Base-by-base conservation (phyloP, 2,329 filamentous ascomycete genomes). In the Microcyclospora pomicola region DNA sequence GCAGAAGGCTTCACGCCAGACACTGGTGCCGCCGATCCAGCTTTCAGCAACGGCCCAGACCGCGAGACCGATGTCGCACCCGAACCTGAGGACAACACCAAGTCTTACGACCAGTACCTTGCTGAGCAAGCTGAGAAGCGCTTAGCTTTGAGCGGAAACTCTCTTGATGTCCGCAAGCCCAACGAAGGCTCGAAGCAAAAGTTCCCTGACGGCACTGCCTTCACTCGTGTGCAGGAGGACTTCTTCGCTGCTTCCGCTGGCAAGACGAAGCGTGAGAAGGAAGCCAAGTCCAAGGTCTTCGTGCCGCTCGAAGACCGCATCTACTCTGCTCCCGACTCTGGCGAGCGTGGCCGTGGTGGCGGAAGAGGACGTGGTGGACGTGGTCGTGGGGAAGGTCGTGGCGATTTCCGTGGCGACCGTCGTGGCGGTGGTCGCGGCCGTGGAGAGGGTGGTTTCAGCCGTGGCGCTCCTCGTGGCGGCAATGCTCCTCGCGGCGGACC, bases 161-260 rank as follows among this genome's bases (percentile, higher is more conserved):
- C 67, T 52, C 72, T 79, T 55, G 74, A 83, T 56, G 72, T 85
- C 59, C 88, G 91, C 68, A 78, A 86, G 71, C 69, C 88, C 64
- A 95, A 96, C 72, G 87, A 95, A 71, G 87, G 87, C 58, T 74
- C 71, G 70, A 84, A 85, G 72, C 88, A 91, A 76, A 91, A 95
- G 75, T 94, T 87, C 83, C 82, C 82, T 56, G 71, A 73, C 55
- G 86, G 85, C 61, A 92, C 87, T 71, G 65, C 70, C 46, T 53
- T 76, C 53, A 55, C 61, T 54, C 69, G 68, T 49, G 72, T 74
- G 38, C 77, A 85, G 54, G 77, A 81, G 53, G 59, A 61, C 49
- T 95, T 83, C 75, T 80, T 94, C 59, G 66, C 80, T 55, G 77
- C 72, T 52, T 63, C 72, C 49, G 71, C 69, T 46, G 80, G 80